A percentile compares a stretch with the other conserved stretches of the same genome.
Evolutionary conservation across 2,329 filamentous ascomycete species (phyloP).

Genomic region (Hortaea werneckii): DNA sequence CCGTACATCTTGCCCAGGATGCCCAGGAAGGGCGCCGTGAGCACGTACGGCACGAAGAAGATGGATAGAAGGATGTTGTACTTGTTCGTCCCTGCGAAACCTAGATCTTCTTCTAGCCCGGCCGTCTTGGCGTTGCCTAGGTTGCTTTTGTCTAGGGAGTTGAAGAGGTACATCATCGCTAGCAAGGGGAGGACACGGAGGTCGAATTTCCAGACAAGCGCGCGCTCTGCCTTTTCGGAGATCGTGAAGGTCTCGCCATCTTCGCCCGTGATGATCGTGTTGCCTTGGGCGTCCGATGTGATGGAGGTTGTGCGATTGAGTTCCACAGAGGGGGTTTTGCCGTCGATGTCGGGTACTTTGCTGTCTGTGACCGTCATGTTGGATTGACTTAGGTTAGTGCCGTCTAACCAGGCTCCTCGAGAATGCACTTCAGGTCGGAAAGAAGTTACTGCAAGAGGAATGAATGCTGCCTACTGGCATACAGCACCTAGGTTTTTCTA

Average conservation of each 20-base stretch:
- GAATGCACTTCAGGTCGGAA: no score
- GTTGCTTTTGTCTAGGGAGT: conserved; percentile 39
- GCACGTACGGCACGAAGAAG: conserved; percentile 66
- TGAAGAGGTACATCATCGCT: conserved; percentile 53
- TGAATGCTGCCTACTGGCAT: no score
- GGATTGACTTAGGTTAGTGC: no score
- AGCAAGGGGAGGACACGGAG: conserved; percentile 46
- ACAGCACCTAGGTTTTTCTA: no score
- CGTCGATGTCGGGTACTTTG: conserved; percentile 2
- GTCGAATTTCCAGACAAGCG: conserved; percentile 47
- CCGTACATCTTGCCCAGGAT: conserved; percentile 62
- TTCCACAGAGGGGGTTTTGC: conserved; percentile 2
- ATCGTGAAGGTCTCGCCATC: conserved; percentile 24
- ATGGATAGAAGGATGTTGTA: conserved; percentile 59
- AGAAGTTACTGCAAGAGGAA: no score
- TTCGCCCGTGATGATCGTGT: conserved; percentile 24
- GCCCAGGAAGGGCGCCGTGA: conserved; percentile 55
- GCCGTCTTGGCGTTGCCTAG: conserved; percentile 36
- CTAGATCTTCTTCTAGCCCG: conserved; percentile 41
- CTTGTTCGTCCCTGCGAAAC: conserved; percentile 48
- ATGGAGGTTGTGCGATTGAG: conserved; percentile 2
- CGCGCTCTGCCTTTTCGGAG: conserved; percentile 37
- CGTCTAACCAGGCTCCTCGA: no score
- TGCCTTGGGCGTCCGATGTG: conserved; percentile 2
- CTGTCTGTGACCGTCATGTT: neutral